phyloP scores from a whole-genome alignment of 768 basidiomycete genomes.

The Auricularia heimuer region DNA sequence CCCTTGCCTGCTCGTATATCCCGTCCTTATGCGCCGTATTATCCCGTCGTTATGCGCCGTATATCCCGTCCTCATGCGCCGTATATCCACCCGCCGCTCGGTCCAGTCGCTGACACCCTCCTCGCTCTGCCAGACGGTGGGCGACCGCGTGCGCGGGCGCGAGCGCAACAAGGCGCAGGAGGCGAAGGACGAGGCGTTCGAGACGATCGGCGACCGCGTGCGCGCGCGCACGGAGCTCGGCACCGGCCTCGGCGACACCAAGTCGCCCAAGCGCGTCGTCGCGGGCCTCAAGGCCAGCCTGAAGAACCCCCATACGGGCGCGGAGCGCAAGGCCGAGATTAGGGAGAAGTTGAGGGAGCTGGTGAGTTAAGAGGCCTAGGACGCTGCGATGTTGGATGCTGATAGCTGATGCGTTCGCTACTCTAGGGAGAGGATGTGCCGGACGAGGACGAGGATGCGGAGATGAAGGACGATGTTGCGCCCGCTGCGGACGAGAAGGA shows the following conservation, averaged over 20 bases:
- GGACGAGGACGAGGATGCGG: not conserved
- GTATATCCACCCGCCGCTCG: too few species aligned
- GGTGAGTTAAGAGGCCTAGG: not conserved
- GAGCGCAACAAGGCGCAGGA: conserved; percentile 7
- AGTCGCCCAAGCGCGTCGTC: conserved; percentile 7
- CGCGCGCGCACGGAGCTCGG: conserved; percentile 2
- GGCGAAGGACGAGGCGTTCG: conserved; percentile 8
- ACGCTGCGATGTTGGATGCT: too few species aligned
- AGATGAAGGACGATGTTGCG: not conserved
- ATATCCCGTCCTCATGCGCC: too few species aligned
- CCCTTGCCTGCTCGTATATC: not conserved
- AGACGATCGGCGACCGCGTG: conserved; percentile 9
- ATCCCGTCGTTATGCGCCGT: too few species aligned
- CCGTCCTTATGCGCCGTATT: too few species aligned
- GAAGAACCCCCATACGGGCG: conserved; percentile 7
- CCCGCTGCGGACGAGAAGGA: not conserved
- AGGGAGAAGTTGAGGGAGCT: conserved; percentile 2
- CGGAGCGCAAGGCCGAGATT: conserved; percentile 5
- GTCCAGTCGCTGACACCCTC: not conserved
- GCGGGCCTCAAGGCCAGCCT: conserved; percentile 6
- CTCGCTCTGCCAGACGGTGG: conserved; percentile 3
- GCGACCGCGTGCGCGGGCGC: conserved; percentile 5
- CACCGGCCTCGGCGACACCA: conserved; percentile 4
- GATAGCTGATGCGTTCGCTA: not conserved
- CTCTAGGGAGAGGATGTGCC: not conserved